These are phyloP conservation scores for Botrytis aclada DNA, from an alignment of 2,329 filamentous ascomycete genomes.

Conservation along the genomic window DNA sequence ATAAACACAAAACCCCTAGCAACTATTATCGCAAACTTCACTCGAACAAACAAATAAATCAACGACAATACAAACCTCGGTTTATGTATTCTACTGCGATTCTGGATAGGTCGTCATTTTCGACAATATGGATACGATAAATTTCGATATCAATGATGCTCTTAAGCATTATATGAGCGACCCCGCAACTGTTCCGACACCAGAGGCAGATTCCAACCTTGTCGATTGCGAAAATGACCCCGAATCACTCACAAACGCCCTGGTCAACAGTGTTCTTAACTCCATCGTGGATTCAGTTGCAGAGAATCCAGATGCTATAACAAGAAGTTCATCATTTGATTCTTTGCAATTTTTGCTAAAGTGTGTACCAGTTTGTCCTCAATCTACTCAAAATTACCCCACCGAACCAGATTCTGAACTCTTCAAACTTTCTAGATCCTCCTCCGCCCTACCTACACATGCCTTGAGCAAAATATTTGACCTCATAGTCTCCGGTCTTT, in stretches of 20 bases:
- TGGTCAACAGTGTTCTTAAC: slow-evolving; percentile 85
- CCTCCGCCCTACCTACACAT: slow-evolving; percentile 73
- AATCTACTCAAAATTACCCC: slow-evolving; percentile 37
- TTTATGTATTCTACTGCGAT: slow-evolving; percentile 17
- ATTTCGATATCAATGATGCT: slow-evolving; percentile 94
- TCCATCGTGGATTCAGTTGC: slow-evolving; percentile 90
- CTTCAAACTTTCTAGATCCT: slow-evolving; percentile 69
- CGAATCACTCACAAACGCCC: slow-evolving; percentile 66
- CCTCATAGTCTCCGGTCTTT: slow-evolving; percentile 79
- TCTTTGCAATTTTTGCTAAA: slow-evolving; percentile 95
- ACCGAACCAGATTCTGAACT: slow-evolving; percentile 59
- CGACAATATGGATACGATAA: slow-evolving; percentile 63
- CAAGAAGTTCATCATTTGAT: slow-evolving; percentile 76
- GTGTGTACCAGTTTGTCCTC: slow-evolving; percentile 65
- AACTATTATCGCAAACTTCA: slow-evolving; percentile 17
- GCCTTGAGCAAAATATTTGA: slow-evolving; percentile 91
- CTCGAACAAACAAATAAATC: neutral
- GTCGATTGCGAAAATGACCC: slow-evolving; percentile 92
- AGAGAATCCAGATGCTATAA: slow-evolving; percentile 85
- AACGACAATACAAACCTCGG: slow-evolving; percentile 3
- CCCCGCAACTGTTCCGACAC: slow-evolving; percentile 75
- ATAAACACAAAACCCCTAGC: slow-evolving; percentile 18
- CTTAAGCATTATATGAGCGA: slow-evolving; percentile 97
- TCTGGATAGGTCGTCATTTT: slow-evolving; percentile 3
- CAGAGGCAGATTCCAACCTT: slow-evolving; percentile 78